These are phyloP conservation scores for Coniochaeta hoffmannii DNA, from an alignment of 2,329 filamentous ascomycete species.

Conservation along the genomic window DNA sequence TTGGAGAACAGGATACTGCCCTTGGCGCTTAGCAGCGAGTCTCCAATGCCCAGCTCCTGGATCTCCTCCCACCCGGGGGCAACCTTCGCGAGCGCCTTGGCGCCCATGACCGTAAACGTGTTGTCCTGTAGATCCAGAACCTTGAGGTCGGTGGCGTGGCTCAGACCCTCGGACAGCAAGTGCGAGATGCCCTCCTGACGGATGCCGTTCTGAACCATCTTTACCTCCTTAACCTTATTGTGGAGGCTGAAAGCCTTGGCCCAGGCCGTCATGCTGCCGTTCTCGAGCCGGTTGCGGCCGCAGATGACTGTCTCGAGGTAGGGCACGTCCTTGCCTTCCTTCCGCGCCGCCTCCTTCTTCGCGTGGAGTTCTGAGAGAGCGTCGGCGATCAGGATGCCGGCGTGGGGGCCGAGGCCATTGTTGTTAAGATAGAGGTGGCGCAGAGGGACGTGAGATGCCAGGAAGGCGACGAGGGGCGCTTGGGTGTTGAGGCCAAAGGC, in stretches of 20 bases:
- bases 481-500: conserved; percentile 95
- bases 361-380: conserved; percentile 75
- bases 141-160: conserved; percentile 59
- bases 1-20: conserved; percentile 68
- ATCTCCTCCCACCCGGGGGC: conserved; percentile 68
- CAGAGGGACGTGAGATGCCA: conserved; percentile 79
- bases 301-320: conserved; percentile 95
- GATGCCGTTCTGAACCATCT: conserved; percentile 99
- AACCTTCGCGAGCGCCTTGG: conserved; percentile 68
- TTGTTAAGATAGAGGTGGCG: conserved; percentile 97
- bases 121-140: conserved; percentile 94
- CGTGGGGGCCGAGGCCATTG: conserved; percentile 90
- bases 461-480: conserved; percentile 85
- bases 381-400: conserved; percentile 82
- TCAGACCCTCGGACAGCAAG: conserved; percentile 72
- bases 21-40: conserved; percentile 74
- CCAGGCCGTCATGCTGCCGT: conserved; percentile 94
- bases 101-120: conserved; percentile 81
- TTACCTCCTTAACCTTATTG: conserved; percentile 72
- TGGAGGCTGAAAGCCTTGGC: conserved; percentile 80
- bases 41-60: conserved; percentile 78
- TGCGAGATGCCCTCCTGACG: conserved; percentile 84
- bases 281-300: conserved; percentile 91
- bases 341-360: conserved; percentile 74
- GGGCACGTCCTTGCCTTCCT: conserved; percentile 64